Evolutionary conservation across 768 basidiomycete genomes (phyloP).

Genomic region (Boletus huronensis): DNA sequence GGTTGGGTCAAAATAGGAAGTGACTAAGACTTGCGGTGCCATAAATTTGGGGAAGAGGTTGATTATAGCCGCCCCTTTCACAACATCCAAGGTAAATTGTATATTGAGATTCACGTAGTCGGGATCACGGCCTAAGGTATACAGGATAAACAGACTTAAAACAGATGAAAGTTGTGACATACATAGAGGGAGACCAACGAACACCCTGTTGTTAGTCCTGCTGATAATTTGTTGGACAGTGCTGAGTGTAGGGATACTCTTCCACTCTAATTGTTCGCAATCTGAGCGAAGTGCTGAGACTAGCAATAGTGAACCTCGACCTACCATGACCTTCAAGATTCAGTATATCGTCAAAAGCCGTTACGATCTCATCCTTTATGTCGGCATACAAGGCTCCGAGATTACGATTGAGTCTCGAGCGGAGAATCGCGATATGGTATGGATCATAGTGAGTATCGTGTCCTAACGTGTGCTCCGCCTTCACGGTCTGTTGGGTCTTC

Average conservation of each 20-base stretch:
- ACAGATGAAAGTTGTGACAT: neutral
- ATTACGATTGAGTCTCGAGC: constrained; percentile 35
- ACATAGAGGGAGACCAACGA: constrained; percentile 21
- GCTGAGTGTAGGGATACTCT: neutral
- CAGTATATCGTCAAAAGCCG: constrained; percentile 40
- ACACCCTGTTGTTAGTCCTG: constrained; percentile 8
- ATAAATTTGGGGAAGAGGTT: constrained; percentile 32
- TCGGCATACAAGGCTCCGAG: constrained; percentile 37
- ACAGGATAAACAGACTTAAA: neutral
- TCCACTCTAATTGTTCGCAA: constrained; percentile 9
- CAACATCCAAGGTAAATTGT: constrained; percentile 20
- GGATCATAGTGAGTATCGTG: constrained; percentile 24
- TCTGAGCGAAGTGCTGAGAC: neutral
- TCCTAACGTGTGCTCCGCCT: constrained; percentile 38
- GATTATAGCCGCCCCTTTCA: constrained; percentile 16
- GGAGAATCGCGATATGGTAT: constrained; percentile 34
- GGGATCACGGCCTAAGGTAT: constrained; percentile 2
- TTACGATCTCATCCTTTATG: constrained; percentile 42
- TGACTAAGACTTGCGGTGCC: constrained; percentile 24
- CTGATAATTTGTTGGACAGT: constrained; percentile 2
- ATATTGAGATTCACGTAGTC: constrained; percentile 34
- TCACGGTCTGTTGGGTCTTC: constrained; percentile 28
- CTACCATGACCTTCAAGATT: constrained; percentile 17
- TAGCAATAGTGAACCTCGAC: neutral
- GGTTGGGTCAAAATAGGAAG: neutral